phyloP scores from a whole-genome alignment of 257 asterid species.

The Rubia yunnanensis region DNA sequence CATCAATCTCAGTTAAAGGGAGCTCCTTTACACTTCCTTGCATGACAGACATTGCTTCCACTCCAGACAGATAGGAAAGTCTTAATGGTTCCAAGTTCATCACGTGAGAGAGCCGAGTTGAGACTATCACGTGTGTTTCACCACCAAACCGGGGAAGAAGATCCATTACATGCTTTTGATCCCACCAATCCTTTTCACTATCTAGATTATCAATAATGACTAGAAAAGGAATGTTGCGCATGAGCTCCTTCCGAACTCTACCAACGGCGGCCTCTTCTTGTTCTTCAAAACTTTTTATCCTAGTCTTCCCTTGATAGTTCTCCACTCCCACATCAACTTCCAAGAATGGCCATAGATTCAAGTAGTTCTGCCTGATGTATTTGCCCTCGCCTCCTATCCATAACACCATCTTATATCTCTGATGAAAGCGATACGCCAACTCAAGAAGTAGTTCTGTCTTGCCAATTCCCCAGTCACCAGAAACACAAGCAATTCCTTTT shows the following conservation, averaged over 20 bases:
- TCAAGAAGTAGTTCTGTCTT: slow-evolving; percentile 78
- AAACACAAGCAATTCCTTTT: slow-evolving; percentile 73
- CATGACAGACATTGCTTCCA: slow-evolving; percentile 89
- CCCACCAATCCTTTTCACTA: slow-evolving; percentile 99
- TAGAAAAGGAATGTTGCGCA: slow-evolving; percentile 68
- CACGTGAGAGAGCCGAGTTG: slow-evolving; percentile 60
- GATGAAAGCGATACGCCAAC: slow-evolving; percentile 65
- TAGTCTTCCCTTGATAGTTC: slow-evolving; percentile 38
- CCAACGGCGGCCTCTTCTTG: slow-evolving; percentile 75
- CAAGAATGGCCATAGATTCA: slow-evolving; percentile 61
- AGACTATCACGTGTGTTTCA: slow-evolving; percentile 75
- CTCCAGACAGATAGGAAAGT: slow-evolving; percentile 75
- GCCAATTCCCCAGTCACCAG: slow-evolving; percentile 83
- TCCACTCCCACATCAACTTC: slow-evolving; percentile 81
- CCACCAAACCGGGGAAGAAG: slow-evolving; percentile 89
- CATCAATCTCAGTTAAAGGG: slow-evolving; percentile 68
- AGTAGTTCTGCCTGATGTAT: slow-evolving; percentile 63
- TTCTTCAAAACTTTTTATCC: slow-evolving; percentile 67
- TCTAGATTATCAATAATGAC: slow-evolving; percentile 76
- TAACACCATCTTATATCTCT: slow-evolving; percentile 70
- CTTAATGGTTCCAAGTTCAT: slow-evolving; percentile 79
- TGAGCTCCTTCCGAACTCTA: slow-evolving; percentile 74
- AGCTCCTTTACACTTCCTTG: slow-evolving; percentile 65
- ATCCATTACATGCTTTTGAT: slow-evolving; percentile 78
- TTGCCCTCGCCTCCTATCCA: slow-evolving; percentile 87